A percentile compares a stretch with the other conserved stretches of the same genome.
These are phyloP conservation scores for Wickerhamiella bombiphila DNA, from an alignment of 805 yeast genomes.

Conservation along the genomic window DNA sequence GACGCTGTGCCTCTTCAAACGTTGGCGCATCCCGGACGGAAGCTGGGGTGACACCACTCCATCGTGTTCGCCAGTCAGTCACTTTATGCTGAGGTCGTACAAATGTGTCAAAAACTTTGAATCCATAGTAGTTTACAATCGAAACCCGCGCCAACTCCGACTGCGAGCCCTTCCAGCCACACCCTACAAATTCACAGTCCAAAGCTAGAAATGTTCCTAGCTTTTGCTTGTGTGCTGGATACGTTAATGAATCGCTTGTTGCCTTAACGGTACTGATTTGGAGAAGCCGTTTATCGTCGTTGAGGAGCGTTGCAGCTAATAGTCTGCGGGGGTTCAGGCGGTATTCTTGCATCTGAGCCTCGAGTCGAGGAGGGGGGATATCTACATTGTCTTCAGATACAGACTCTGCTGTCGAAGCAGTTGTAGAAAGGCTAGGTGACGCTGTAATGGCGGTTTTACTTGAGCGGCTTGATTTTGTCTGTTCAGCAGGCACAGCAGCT, in stretches of 20 bases:
- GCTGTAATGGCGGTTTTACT: too few species aligned
- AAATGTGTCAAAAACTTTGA: conserved; percentile 51
- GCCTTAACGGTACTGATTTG: too few species aligned
- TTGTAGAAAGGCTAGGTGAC: too few species aligned
- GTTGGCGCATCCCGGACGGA: conserved; percentile 55
- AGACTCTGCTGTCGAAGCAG: too few species aligned
- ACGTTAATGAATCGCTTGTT: background rate
- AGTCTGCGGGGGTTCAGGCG: background rate
- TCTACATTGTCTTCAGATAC: too few species aligned
- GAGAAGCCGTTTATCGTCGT: background rate
- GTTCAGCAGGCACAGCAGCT: too few species aligned
- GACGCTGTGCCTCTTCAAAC: conserved; percentile 51
- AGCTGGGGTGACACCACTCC: conserved; percentile 65
- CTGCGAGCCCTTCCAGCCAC: conserved; percentile 51
- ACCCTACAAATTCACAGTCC: conserved; percentile 92
- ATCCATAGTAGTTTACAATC: conserved; percentile 70
- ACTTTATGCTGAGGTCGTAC: conserved; percentile 65
- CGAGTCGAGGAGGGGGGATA: too few species aligned
- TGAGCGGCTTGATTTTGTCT: too few species aligned
- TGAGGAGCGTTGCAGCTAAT: background rate
- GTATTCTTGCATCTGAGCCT: background rate
- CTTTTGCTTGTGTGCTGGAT: conserved; percentile 10
- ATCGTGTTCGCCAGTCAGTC: conserved; percentile 88
- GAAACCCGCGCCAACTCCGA: conserved; percentile 79
- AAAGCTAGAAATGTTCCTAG: conserved; percentile 67